Evolutionary conservation across 495 filamentous ascomycete species (phyloP), one percentile per base, ranked within the genome.

Genomic region (Penicillium pancosmium): DNA sequence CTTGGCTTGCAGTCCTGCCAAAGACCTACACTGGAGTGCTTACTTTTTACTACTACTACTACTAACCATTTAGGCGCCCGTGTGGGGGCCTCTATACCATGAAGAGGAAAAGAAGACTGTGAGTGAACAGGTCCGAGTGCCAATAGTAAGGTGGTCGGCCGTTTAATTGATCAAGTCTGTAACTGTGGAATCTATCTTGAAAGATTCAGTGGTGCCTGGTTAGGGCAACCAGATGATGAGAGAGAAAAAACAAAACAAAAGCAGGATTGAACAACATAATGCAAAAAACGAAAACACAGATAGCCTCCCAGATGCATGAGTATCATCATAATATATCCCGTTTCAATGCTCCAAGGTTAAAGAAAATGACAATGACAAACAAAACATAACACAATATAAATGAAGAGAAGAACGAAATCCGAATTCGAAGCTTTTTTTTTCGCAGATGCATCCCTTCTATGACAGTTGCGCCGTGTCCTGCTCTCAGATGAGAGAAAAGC

Each of bases 301-400:
- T 49, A 68, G 50, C 75, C 73, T 72, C 75, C 72, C 70, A 71
- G 70, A 78, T 78, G 75, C 75, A 71, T 74, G 61, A 70, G 65
- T 71, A 68, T 71, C 58, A 67, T 67, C 65, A 60, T 68, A 59
- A 69, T 67, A 60, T 65, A 66, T 62, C 62, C 64, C 52, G 54
- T 66, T 48, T 69, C 54, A 65, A 75, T 73, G 71, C 68, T 66
- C 66, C 72, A 57, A 52, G 43, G 54, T 43, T 56, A 61, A 38
- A 62, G 55, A 61, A 52, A 59, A 56, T 43, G 38, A 59, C 15
- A 50, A 48, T 27, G 46, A 48, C n/a, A 50, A 27, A 48, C n/a
- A 50, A 27, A 34, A 63, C 38, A 27, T 59, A n/a, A 59, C 31
- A 55, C 9, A 46, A 33, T 52, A 33, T 52, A 58, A 13, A 27